Evolutionary conservation across 768 basidiomycete species (phyloP).

Genomic region (Boletus tylopilopsis): DNA sequence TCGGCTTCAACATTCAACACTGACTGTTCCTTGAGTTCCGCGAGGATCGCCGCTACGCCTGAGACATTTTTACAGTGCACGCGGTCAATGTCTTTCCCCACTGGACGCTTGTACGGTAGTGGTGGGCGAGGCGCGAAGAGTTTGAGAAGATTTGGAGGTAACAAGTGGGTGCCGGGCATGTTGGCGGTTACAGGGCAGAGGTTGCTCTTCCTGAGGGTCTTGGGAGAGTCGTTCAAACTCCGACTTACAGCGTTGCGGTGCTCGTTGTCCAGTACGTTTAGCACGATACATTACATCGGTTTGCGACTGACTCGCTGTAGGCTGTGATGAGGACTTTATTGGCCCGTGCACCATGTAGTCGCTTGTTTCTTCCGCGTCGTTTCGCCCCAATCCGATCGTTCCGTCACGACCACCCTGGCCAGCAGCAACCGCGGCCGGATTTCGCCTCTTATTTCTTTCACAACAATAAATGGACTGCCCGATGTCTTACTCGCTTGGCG

Average conservation of each 20-base stretch:
- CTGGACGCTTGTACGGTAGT: slow-evolving; percentile 80
- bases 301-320: slow-evolving; percentile 1
- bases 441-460: slow-evolving; percentile 62
- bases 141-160: slow-evolving; percentile 95
- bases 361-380: slow-evolving; percentile 8
- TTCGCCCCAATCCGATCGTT: slow-evolving; percentile 5
- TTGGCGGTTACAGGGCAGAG: slow-evolving; percentile 7
- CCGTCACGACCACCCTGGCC: not conserved
- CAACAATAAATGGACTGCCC: slow-evolving; percentile 51
- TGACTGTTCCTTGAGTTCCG: slow-evolving; percentile 70
- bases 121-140: slow-evolving; percentile 94
- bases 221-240: slow-evolving; percentile 28
- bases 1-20: slow-evolving; percentile 59
- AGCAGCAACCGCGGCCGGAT: slow-evolving; percentile 2
- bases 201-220: slow-evolving; percentile 4
- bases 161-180: slow-evolving; percentile 75
- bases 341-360: slow-evolving; percentile 12
- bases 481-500: slow-evolving; percentile 11
- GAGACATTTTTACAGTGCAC: slow-evolving; percentile 62
- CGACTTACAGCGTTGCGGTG: slow-evolving; percentile 14
- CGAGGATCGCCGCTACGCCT: slow-evolving; percentile 76
- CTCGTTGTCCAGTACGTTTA: slow-evolving; percentile 5
- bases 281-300: not conserved
- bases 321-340: slow-evolving; percentile 16
- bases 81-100: slow-evolving; percentile 79